These are phyloP conservation scores for Tylopilus felleus DNA, from an alignment of 768 basidiomycete species.

Conservation along the genomic window DNA sequence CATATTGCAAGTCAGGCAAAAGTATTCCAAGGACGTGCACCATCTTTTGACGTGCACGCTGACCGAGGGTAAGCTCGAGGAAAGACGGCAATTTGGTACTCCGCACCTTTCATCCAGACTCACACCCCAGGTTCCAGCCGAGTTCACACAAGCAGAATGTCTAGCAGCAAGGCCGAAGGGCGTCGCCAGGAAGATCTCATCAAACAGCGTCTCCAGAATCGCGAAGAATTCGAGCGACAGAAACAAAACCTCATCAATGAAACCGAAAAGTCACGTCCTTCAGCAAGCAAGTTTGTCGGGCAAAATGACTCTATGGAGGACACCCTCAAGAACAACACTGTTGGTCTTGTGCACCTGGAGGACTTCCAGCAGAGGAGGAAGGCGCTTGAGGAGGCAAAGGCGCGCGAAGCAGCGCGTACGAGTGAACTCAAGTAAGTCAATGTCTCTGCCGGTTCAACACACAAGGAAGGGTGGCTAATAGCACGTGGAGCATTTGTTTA, in stretches of 20 bases:
- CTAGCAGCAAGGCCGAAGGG: constrained; percentile 75
- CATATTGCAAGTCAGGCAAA: constrained; percentile 70
- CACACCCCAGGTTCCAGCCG: neutral
- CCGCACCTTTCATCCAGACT: constrained; percentile 15
- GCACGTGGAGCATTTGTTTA: constrained; percentile 80
- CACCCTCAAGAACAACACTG: constrained; percentile 81
- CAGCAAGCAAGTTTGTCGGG: constrained; percentile 85
- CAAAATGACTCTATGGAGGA: constrained; percentile 96
- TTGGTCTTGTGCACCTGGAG: constrained; percentile 87
- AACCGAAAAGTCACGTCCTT: constrained; percentile 90
- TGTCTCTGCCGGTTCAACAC: constrained; percentile 12
- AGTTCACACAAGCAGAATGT: constrained; percentile 47
- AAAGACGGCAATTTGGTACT: constrained; percentile 19
- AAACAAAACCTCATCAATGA: constrained; percentile 80
- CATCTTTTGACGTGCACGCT: constrained; percentile 38
- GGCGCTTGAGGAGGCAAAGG: constrained; percentile 88
- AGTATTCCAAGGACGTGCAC: constrained; percentile 87
- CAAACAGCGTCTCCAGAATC: constrained; percentile 77
- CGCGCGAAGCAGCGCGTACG: constrained; percentile 81
- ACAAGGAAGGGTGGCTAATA: constrained; percentile 55
- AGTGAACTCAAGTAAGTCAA: constrained; percentile 82
- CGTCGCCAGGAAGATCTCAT: constrained; percentile 81
- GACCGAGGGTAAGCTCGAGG: neutral
- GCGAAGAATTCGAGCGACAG: constrained; percentile 79
- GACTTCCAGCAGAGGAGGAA: constrained; percentile 89